These are phyloP conservation scores for Claviceps capensis DNA, from an alignment of 2,329 filamentous ascomycete genomes.

Conservation along the genomic window DNA sequence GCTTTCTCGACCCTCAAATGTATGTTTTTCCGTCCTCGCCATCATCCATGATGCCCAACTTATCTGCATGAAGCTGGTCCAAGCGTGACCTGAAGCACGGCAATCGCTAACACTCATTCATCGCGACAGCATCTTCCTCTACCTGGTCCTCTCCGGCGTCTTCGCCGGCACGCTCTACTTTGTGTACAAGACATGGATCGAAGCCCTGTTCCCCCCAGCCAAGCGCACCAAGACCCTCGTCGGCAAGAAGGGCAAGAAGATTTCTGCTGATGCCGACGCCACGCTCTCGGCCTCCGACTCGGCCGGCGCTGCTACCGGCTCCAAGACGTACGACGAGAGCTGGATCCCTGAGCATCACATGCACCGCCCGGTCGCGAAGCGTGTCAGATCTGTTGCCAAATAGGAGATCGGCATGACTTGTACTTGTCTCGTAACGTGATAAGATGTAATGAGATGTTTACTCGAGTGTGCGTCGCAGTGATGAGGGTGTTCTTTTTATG, in stretches of 20 bases:
- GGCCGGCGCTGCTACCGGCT: slow-evolving; percentile 51
- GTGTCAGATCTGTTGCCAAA: slow-evolving; percentile 47
- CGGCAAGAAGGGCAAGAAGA: slow-evolving; percentile 50
- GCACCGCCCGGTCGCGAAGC: slow-evolving; percentile 64
- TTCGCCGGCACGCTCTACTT: slow-evolving; percentile 82
- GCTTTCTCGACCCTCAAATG: slow-evolving; percentile 93
- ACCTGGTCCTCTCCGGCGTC: slow-evolving; percentile 69
- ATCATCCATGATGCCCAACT: no score
- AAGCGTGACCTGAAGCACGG: neutral
- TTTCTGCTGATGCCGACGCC: slow-evolving; percentile 41
- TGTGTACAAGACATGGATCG: slow-evolving; percentile 97
- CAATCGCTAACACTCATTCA: neutral
- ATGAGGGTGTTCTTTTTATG: no score
- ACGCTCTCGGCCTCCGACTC: slow-evolving; percentile 57
- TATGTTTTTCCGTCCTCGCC: slow-evolving; percentile 31
- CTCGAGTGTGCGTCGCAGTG: no score
- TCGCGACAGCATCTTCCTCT: slow-evolving; percentile 74
- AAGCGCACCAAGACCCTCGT: slow-evolving; percentile 48
- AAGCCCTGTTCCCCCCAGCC: slow-evolving; percentile 85
- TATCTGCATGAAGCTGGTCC: no score
- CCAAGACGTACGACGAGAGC: slow-evolving; percentile 73
- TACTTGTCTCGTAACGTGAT: neutral
- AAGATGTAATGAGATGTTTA: no score
- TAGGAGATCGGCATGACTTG: slow-evolving; percentile 8
- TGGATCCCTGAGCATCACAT: slow-evolving; percentile 90